These are phyloP conservation scores for Sophora flavescens DNA, from an alignment of 306 rosid genomes.

Conservation along the genomic window DNA sequence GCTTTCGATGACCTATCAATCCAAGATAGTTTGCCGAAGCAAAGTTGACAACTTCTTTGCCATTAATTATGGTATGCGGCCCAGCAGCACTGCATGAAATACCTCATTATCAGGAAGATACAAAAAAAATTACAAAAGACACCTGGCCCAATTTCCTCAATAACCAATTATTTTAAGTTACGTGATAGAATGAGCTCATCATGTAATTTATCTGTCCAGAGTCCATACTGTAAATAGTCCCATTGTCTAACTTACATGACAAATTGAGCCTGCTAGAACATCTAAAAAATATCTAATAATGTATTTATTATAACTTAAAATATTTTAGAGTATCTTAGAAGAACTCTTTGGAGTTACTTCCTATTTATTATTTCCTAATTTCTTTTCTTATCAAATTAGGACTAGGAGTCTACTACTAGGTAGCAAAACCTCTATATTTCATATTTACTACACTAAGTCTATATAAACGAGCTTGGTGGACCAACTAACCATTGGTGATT, in stretches of 20 bases:
- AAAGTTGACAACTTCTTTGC: conserved; percentile 95
- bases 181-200: neutral
- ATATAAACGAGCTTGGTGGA: too few species aligned
- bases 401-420: neutral
- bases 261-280: conserved; percentile 2
- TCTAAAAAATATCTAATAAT: neutral
- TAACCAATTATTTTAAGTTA: conserved; percentile 24
- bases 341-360: neutral
- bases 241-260: conserved; percentile 29
- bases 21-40: conserved; percentile 98
- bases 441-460: too few species aligned
- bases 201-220: conserved; percentile 16
- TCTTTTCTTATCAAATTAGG: neutral
- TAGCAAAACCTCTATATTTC: too few species aligned
- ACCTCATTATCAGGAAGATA: conserved; percentile 44
- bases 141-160: conserved; percentile 21
- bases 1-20: conserved; percentile 79
- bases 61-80: conserved; percentile 76
- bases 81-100: conserved; percentile 91
- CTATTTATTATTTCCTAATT: neutral
- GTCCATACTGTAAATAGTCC: conserved; percentile 4
- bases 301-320: too few species aligned
- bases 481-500: too few species aligned
- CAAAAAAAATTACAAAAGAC: neutral
- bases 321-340: neutral